These are phyloP conservation scores for Arctostaphylos glauca DNA, from an alignment of 148 eudicot species.

Conservation along the genomic window DNA sequence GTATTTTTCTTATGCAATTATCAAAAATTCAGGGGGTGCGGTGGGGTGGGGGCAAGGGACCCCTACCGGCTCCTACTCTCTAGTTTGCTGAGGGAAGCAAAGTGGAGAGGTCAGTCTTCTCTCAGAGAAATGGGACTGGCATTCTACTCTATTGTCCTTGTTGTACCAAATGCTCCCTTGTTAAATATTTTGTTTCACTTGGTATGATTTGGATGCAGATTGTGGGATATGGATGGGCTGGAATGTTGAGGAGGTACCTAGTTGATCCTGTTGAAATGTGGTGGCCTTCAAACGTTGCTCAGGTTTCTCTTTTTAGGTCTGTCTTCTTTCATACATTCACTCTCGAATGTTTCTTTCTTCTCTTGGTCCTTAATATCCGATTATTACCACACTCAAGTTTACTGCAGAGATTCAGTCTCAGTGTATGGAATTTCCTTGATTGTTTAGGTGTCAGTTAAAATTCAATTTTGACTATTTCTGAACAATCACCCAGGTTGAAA, in stretches of 20 bases:
- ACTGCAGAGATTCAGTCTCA: background rate
- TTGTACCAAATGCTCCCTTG: too few species aligned
- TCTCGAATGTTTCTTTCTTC: background rate
- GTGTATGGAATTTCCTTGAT: background rate
- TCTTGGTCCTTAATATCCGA: background rate
- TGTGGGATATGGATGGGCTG: conserved; percentile 99
- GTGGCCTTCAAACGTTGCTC: conserved; percentile 99
- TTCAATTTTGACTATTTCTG: conserved; percentile 7
- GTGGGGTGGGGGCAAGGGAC: too few species aligned
- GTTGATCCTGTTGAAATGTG: conserved; percentile 99
- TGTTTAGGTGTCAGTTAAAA: background rate
- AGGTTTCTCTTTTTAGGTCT: conserved; percentile 95
- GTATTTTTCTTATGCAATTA: too few species aligned
- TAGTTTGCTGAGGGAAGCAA: background rate
- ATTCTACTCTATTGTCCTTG: background rate
- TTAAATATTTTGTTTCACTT: background rate
- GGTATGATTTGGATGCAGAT: conserved; percentile 37
- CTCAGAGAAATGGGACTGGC: background rate
- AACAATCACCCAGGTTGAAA: background rate
- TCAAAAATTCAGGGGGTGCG: too few species aligned
- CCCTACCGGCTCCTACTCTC: too few species aligned
- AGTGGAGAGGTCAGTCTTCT: background rate
- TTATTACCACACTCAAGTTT: background rate
- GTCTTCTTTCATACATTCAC: background rate
- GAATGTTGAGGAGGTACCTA: conserved; percentile 81